Evolutionary conservation across 192 early-diverging fungal genomes (phyloP).

Genomic region (Backusella luteola): DNA sequence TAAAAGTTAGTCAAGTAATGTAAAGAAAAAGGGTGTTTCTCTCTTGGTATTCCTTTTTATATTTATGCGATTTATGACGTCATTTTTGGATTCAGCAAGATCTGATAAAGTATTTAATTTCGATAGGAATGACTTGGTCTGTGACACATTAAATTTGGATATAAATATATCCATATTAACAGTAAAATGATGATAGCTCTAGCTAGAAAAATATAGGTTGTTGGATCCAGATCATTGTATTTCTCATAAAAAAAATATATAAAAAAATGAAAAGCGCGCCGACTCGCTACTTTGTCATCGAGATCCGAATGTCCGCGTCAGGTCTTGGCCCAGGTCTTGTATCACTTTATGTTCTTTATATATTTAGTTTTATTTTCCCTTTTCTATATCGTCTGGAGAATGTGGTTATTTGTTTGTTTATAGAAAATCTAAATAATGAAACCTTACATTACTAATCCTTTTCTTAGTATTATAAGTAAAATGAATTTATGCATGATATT

Average conservation of each 20-base stretch:
- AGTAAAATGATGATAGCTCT: neutral
- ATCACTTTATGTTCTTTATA: neutral
- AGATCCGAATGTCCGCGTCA: neutral
- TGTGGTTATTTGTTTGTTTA: no score
- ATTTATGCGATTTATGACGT: neutral
- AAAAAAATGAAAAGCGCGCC: neutral
- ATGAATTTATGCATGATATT: no score
- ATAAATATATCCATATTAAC: neutral
- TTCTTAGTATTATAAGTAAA: no score
- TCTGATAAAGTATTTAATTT: neutral
- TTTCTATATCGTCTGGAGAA: no score
- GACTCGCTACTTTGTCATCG: neutral
- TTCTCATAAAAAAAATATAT: neutral
- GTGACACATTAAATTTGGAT: neutral
- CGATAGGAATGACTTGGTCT: neutral
- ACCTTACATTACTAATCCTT: no score
- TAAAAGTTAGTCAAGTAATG: neutral
- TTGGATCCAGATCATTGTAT: neutral
- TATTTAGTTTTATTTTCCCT: neutral
- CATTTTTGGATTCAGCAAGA: neutral
- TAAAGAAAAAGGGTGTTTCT: neutral
- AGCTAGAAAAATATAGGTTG: no score
- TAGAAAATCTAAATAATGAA: no score
- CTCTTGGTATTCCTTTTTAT: neutral
- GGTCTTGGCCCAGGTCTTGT: neutral